phyloP scores from a whole-genome alignment of 2,329 filamentous ascomycete genomes.

The Hypoxylon sp. region DNA sequence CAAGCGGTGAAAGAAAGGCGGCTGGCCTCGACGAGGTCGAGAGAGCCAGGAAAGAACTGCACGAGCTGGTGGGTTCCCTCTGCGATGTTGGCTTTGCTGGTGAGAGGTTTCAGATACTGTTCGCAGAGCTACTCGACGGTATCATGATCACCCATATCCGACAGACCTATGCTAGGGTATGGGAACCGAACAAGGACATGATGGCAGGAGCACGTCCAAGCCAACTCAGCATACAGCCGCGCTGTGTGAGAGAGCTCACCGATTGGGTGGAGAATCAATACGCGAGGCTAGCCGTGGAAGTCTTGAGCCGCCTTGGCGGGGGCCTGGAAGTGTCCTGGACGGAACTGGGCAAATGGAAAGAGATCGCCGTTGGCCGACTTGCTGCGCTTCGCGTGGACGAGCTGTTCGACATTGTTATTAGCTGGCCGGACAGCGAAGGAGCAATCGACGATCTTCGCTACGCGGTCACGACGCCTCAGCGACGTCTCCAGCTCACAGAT shows the following conservation, averaged over 20 bases:
- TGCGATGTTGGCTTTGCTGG: constrained; percentile 72
- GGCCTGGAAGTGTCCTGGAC: constrained; percentile 56
- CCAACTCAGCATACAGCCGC: constrained; percentile 53
- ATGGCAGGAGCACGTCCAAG: constrained; percentile 35
- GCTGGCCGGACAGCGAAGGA: constrained; percentile 75
- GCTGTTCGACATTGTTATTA: constrained; percentile 80
- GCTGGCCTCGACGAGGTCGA: constrained; percentile 45
- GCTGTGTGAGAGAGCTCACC: constrained; percentile 66
- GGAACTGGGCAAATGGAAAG: constrained; percentile 73
- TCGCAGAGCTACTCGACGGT: constrained; percentile 74
- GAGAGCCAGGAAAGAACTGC: constrained; percentile 58
- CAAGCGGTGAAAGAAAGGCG: constrained; percentile 17
- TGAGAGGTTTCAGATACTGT: constrained; percentile 72
- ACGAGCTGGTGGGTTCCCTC: constrained; percentile 65
- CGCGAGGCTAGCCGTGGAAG: constrained; percentile 68
- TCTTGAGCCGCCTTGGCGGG: constrained; percentile 59
- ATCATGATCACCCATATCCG: constrained; percentile 70
- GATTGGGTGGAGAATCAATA: constrained; percentile 75
- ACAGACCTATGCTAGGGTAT: constrained; percentile 69
- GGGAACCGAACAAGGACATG: constrained; percentile 52
- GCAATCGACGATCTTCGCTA: constrained; percentile 78
- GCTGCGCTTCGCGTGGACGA: constrained; percentile 74
- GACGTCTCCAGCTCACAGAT: constrained; percentile 73
- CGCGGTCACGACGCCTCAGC: constrained; percentile 71
- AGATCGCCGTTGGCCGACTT: constrained; percentile 72